Percentiles rank a stretch among this genome's conserved stretches.
phyloP scores from a whole-genome alignment of 768 basidiomycete genomes.

The Psilocybe cubensis region DNA sequence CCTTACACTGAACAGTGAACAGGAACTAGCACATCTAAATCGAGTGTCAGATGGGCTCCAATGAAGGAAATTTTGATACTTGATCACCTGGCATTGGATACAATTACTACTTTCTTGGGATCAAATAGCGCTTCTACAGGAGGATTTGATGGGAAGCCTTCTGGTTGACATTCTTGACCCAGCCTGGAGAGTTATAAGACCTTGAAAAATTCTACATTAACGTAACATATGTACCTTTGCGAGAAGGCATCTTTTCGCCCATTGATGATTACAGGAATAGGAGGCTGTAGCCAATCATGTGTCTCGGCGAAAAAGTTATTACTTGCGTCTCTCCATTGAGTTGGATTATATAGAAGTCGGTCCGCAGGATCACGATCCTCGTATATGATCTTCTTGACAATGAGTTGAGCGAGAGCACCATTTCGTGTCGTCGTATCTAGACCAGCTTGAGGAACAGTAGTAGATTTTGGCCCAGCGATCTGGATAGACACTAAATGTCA shows the following conservation, averaged over 20 bases:
- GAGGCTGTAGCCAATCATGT: conserved; percentile 51
- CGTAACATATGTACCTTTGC: conserved; percentile 34
- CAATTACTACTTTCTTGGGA: conserved; percentile 52
- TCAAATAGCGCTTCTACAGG: conserved; percentile 55
- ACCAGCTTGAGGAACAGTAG: conserved; percentile 60
- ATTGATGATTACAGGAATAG: conserved; percentile 48
- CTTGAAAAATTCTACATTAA: background rate
- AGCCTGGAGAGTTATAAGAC: conserved; percentile 24
- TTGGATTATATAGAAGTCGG: conserved; percentile 50
- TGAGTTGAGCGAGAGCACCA: conserved; percentile 53
- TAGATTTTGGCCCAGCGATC: conserved; percentile 57
- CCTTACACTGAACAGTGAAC: conserved; percentile 49
- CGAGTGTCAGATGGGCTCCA: background rate
- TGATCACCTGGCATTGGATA: conserved; percentile 57
- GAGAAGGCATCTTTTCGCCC: conserved; percentile 54
- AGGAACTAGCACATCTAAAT: conserved; percentile 51
- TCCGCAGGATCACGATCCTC: conserved; percentile 45
- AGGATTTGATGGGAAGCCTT: conserved; percentile 29
- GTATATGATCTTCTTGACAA: conserved; percentile 45
- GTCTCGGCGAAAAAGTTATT: conserved; percentile 40
- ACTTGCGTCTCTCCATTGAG: conserved; percentile 48
- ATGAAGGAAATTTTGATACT: background rate
- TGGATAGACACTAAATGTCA: conserved; percentile 18
- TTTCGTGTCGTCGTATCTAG: conserved; percentile 53
- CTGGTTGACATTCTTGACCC: conserved; percentile 44